A percentile compares a stretch with the other conserved stretches of the same genome.
Conservation (phyloP, 148 eudicot genomes). For the Rhododendron ferrugineum region DNA sequence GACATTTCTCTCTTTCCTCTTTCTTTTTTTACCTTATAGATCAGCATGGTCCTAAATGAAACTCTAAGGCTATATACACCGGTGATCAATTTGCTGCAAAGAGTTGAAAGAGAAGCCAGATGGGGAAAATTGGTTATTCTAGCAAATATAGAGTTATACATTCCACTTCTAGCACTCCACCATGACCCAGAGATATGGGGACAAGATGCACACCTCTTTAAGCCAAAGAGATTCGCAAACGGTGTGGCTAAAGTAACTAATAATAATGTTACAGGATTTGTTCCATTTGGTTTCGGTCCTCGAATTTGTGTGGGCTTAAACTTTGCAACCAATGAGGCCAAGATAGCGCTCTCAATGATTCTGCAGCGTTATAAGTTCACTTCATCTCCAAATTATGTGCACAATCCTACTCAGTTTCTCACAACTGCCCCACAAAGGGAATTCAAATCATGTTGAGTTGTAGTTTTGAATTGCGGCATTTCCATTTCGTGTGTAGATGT, state of each 20-base stretch:
- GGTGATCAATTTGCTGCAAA: background rate
- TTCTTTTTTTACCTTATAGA: background rate
- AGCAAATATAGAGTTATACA: background rate
- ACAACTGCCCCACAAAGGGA: background rate
- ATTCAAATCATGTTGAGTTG: background rate
- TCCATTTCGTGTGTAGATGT: background rate
- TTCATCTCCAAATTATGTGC: background rate
- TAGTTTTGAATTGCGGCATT: background rate
- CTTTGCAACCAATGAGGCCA: background rate
- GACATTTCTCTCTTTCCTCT: background rate
- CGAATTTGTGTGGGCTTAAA: constrained; percentile 1
- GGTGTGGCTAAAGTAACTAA: constrained; percentile 8
- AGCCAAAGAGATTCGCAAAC: background rate
- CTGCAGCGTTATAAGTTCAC: background rate
- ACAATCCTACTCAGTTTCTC: background rate
- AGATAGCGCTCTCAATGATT: too few species aligned
- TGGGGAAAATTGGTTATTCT: background rate
- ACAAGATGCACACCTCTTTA: constrained; percentile 3
- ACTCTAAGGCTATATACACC: background rate
- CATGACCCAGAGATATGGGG: constrained; percentile 13
- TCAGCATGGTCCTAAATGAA: constrained; percentile 1
- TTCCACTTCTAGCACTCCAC: background rate
- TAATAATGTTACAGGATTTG: background rate
- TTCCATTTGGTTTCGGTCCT: constrained; percentile 3
- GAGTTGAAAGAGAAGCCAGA: background rate